Conservation (phyloP, 768 basidiomycete genomes). For the Phallus indusiatus region DNA sequence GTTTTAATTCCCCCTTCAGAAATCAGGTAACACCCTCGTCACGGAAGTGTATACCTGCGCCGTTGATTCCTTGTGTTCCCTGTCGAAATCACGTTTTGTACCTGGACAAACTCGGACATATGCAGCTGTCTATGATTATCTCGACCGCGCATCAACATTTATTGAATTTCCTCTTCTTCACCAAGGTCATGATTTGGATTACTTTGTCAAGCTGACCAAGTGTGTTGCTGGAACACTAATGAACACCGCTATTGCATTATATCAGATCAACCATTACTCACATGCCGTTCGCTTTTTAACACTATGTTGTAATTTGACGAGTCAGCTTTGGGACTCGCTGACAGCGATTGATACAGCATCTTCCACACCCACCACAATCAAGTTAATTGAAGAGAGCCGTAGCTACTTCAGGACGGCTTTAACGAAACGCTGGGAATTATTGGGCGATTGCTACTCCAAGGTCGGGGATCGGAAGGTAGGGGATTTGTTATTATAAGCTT, state of each 20-base stretch:
- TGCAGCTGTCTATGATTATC: slow-evolving; percentile 7
- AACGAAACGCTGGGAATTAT: slow-evolving; percentile 67
- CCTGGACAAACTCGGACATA: not conserved
- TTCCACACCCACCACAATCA: slow-evolving; percentile 20
- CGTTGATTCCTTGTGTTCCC: slow-evolving; percentile 5
- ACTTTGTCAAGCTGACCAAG: slow-evolving; percentile 45
- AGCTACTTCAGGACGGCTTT: slow-evolving; percentile 53
- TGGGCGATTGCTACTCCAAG: slow-evolving; percentile 71
- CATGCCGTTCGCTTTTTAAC: slow-evolving; percentile 60
- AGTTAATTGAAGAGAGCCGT: slow-evolving; percentile 34
- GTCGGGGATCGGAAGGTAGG: slow-evolving; percentile 67
- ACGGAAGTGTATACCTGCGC: not conserved
- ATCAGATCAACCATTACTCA: slow-evolving; percentile 51
- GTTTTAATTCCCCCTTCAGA: not conserved
- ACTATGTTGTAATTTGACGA: slow-evolving; percentile 49
- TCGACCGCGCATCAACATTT: not conserved
- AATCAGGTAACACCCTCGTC: not conserved
- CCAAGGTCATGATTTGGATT: slow-evolving; percentile 21
- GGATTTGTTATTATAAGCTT: slow-evolving; percentile 9
- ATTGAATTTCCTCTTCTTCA: slow-evolving; percentile 37
- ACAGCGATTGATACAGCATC: slow-evolving; percentile 1
- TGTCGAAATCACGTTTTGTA: not conserved
- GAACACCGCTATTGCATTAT: slow-evolving; percentile 60
- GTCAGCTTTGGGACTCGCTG: slow-evolving; percentile 31
- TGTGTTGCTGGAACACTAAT: slow-evolving; percentile 67